phyloP scores from a whole-genome alignment of 1,139 yeast genomes.

The Taphrina betulina region DNA sequence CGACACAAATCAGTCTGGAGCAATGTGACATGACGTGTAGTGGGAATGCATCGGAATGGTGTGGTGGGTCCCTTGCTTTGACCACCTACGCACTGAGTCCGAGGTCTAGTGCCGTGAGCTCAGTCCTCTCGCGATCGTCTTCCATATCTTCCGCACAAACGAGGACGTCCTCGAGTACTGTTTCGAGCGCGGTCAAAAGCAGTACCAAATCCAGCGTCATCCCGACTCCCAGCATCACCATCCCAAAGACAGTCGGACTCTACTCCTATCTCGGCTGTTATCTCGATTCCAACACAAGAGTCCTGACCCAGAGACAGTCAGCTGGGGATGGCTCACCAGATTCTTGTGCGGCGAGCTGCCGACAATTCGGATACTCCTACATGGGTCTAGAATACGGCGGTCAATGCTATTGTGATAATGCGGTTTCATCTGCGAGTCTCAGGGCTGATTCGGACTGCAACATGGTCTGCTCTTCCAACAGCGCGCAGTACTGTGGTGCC shows the following conservation, averaged over 20 bases:
- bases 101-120: not conserved
- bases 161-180: not conserved
- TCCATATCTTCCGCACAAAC: not conserved
- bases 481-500: slow-evolving; percentile 22
- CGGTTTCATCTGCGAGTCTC: not conserved
- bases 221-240: not conserved
- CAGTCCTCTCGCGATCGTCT: too few relatives aligned
- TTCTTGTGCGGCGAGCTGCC: slow-evolving; percentile 4
- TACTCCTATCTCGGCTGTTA: not conserved
- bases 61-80: slow-evolving; percentile 21
- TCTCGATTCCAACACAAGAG: not conserved
- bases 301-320: not conserved
- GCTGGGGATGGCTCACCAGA: not conserved
- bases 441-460: not conserved
- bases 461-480: slow-evolving; percentile 28
- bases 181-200: not conserved
- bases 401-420: slow-evolving; percentile 30
- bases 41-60: slow-evolving; percentile 22
- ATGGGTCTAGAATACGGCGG: slow-evolving; percentile 28
- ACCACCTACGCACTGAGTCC: slow-evolving; percentile 1
- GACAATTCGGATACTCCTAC: slow-evolving; percentile 6
- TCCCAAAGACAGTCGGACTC: not conserved
- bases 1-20: not conserved
- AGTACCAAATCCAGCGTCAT: not conserved
- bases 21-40: slow-evolving; percentile 26